Evolutionary conservation across 2,329 filamentous ascomycete species (phyloP).

Genomic region (Ophiostoma ulmi): DNA sequence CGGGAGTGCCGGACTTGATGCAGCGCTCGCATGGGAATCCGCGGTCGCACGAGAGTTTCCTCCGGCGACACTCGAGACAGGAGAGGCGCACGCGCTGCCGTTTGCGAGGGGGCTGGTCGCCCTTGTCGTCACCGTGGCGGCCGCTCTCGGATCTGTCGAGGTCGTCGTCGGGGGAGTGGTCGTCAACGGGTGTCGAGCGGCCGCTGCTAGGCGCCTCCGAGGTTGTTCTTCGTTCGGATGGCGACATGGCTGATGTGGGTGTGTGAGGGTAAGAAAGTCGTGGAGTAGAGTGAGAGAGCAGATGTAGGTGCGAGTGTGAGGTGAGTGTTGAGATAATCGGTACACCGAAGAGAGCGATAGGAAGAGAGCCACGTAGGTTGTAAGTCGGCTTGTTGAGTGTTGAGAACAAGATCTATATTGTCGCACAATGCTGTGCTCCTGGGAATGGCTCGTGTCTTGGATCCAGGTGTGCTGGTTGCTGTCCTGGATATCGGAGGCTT

Average conservation of each 20-base stretch:
- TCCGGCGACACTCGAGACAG: constrained; percentile 55
- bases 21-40: constrained; percentile 59
- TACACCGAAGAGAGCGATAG: background rate
- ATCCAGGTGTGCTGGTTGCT: background rate
- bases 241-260: constrained; percentile 12
- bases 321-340: background rate
- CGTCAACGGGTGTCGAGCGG: constrained; percentile 21
- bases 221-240: constrained; percentile 1
- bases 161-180: constrained; percentile 17
- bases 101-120: constrained; percentile 42
- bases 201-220: constrained; percentile 24
- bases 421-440: background rate
- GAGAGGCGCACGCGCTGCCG: constrained; percentile 55
- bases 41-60: constrained; percentile 58
- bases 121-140: constrained; percentile 19
- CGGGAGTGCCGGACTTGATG: constrained; percentile 57
- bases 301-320: background rate
- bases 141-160: constrained; percentile 22
- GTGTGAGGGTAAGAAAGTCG: background rate
- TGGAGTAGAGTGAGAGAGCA: background rate
- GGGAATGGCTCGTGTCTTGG: background rate
- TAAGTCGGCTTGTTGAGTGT: background rate
- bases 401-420: background rate
- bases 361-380: background rate
- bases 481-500: constrained; percentile 1